Evolutionary conservation across 352 stramenopile species (phyloP).

Genomic region (Phytophthora tubulina): DNA sequence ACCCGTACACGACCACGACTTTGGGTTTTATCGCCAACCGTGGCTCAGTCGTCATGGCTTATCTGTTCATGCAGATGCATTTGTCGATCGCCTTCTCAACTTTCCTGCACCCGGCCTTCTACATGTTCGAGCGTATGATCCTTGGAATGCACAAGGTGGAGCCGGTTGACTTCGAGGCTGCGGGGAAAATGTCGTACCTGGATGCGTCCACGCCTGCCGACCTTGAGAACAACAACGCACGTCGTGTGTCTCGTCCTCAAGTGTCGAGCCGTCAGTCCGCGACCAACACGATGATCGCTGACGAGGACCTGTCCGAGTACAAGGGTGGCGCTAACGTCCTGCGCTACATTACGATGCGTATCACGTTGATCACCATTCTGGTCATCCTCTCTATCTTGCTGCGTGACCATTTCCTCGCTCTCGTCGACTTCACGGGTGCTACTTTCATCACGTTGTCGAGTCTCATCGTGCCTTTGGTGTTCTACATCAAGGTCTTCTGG

Average conservation of each 20-base stretch:
- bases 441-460: slow-evolving; percentile 55
- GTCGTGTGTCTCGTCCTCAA: slow-evolving; percentile 7
- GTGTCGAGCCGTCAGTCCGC: slow-evolving; percentile 14
- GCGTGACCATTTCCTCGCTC: slow-evolving; percentile 55
- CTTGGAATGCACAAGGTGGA: slow-evolving; percentile 38
- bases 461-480: slow-evolving; percentile 53
- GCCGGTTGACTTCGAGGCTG: slow-evolving; percentile 1
- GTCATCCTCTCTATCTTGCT: slow-evolving; percentile 51
- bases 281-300: slow-evolving; percentile 28
- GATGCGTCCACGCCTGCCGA: slow-evolving; percentile 33
- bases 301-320: slow-evolving; percentile 53
- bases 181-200: slow-evolving; percentile 49
- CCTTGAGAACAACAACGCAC: slow-evolving; percentile 36
- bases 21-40: slow-evolving; percentile 32
- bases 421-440: slow-evolving; percentile 60
- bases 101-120: slow-evolving; percentile 40
- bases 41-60: slow-evolving; percentile 35
- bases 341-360: slow-evolving; percentile 47
- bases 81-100: slow-evolving; percentile 37
- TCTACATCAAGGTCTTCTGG: slow-evolving; percentile 66
- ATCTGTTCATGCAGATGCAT: slow-evolving; percentile 45
- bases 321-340: slow-evolving; percentile 42
- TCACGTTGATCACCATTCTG: slow-evolving; percentile 47
- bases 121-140: slow-evolving; percentile 39
- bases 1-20: slow-evolving; percentile 28